Evolutionary conservation across 768 basidiomycete species (phyloP).

Genomic region (Sarcomyxa edulis): DNA sequence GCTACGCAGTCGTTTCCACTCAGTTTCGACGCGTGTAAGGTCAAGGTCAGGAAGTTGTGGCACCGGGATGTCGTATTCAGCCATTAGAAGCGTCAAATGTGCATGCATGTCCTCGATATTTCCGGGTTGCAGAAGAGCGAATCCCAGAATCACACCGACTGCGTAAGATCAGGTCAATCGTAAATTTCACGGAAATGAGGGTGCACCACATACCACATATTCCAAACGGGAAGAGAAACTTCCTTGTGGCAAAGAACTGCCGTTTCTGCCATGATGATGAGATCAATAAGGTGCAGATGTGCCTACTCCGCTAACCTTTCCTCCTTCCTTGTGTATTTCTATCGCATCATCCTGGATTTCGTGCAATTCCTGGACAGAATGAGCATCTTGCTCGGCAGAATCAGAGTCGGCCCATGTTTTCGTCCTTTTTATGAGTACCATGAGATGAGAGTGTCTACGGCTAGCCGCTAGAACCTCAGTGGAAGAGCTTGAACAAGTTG

Average conservation of each 20-base stretch:
- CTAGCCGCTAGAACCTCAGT: too few relatives aligned
- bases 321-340: too few relatives aligned
- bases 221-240: conserved; percentile 71
- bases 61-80: conserved; percentile 65
- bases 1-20: conserved; percentile 64
- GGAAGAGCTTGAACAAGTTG: too few relatives aligned
- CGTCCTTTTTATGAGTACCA: conserved; percentile 28
- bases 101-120: conserved; percentile 67
- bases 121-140: conserved; percentile 59
- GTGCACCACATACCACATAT: conserved; percentile 44
- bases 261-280: conserved; percentile 15
- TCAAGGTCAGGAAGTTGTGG: conserved; percentile 61
- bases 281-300: too few relatives aligned
- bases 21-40: conserved; percentile 61
- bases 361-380: background rate
- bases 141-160: conserved; percentile 67
- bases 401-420: conserved; percentile 21
- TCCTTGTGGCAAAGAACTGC: conserved; percentile 29
- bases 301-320: too few relatives aligned
- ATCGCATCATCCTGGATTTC: too few relatives aligned
- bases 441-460: too few relatives aligned
- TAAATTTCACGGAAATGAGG: background rate
- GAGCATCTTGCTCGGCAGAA: conserved; percentile 7
- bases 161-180: conserved; percentile 4
- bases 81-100: conserved; percentile 59